phyloP scores from a whole-genome alignment of 805 yeast genomes.

The Danielozyma ontarioensis region DNA sequence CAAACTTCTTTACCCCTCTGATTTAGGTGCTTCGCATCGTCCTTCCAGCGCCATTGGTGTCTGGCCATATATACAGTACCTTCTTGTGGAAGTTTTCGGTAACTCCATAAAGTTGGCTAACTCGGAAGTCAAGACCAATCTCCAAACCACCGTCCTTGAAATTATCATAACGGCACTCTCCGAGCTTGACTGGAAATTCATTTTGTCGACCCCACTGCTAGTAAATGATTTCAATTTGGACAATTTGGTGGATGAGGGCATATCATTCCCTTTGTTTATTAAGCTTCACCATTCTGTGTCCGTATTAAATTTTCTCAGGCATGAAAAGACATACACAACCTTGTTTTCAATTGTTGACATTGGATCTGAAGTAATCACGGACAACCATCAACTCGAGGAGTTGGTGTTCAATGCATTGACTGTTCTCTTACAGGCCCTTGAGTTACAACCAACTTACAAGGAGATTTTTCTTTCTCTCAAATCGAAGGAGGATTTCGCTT shows the following conservation, averaged over 20 bases:
- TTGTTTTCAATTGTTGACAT: slow-evolving; percentile 52
- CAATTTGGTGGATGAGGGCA: slow-evolving; percentile 8
- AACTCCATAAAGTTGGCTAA: slow-evolving; percentile 38
- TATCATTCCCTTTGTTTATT: slow-evolving; percentile 30
- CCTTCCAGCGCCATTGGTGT: slow-evolving; percentile 48
- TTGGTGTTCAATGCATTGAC: slow-evolving; percentile 37
- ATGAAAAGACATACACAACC: slow-evolving; percentile 49
- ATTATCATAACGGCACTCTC: slow-evolving; percentile 39
- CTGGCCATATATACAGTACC: slow-evolving; percentile 74
- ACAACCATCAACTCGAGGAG: slow-evolving; percentile 31
- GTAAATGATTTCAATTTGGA: slow-evolving; percentile 24
- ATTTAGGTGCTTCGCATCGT: slow-evolving; percentile 58
- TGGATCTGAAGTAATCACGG: slow-evolving; percentile 56
- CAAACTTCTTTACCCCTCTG: slow-evolving; percentile 51
- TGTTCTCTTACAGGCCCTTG: slow-evolving; percentile 42
- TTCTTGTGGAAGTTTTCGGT: slow-evolving; percentile 61
- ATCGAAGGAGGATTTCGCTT: slow-evolving; percentile 20
- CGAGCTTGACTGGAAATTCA: slow-evolving; percentile 38
- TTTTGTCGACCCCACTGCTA: slow-evolving; percentile 44
- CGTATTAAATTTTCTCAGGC: slow-evolving; percentile 56
- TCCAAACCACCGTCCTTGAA: slow-evolving; percentile 53
- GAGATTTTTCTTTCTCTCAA: slow-evolving; percentile 48
- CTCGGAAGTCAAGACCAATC: slow-evolving; percentile 26
- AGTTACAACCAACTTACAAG: slow-evolving; percentile 55
- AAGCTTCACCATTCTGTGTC: slow-evolving; percentile 69